Conservation (phyloP, 2,329 filamentous ascomycete species). For the Aspergillus fumigatiaffinis region DNA sequence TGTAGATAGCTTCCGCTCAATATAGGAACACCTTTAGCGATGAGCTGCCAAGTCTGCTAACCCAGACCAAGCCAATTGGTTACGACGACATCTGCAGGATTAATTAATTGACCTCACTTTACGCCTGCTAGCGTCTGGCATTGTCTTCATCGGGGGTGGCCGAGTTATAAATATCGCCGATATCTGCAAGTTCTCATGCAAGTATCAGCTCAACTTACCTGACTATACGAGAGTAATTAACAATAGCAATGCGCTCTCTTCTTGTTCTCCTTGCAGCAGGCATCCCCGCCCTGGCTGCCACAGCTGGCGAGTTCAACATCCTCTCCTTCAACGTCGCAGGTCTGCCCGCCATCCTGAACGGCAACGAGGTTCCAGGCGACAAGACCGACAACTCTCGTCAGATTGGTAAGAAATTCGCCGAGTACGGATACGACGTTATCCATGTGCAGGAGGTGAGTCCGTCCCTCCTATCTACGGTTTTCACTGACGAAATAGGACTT, state of each 20-base stretch:
- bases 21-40: background rate
- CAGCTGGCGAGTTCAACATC: conserved; percentile 47
- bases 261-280: no score
- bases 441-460: conserved; percentile 58
- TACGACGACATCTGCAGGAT: background rate
- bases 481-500: conserved; percentile 48
- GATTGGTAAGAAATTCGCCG: conserved; percentile 55
- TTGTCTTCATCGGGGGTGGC: background rate
- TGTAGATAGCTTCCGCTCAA: no score
- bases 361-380: conserved; percentile 59
- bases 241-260: background rate
- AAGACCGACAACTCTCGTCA: conserved; percentile 55
- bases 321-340: conserved; percentile 60
- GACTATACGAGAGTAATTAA: background rate
- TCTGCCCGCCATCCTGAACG: conserved; percentile 51
- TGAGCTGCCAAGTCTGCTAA: background rate
- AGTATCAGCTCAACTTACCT: background rate
- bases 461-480: background rate
- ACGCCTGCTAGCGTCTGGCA: background rate
- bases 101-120: background rate
- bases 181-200: background rate
- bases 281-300: conserved; percentile 15
- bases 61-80: background rate
- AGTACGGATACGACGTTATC: conserved; percentile 59
- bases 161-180: background rate